Evolutionary conservation across 1,284 basidiomycete genomes (phyloP), one percentile per base, ranked within the genome.

Genomic region (Apiotrichum domesticum): DNA sequence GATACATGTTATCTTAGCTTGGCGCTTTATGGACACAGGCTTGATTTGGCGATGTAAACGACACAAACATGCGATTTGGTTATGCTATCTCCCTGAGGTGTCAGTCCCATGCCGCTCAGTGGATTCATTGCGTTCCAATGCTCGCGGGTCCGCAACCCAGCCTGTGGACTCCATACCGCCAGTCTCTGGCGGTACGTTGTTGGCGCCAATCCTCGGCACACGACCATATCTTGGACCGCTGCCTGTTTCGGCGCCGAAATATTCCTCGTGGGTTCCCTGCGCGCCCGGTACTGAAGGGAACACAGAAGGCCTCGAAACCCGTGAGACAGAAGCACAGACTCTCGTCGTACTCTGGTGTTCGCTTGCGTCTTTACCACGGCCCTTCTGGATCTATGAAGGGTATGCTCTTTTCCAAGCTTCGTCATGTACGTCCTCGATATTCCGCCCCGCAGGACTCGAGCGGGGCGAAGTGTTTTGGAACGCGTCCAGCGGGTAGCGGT

Each of bases 341-440:
- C 33, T 14, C 33, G 13, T 11, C 32, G 4, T 14, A 13, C 32
- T 37, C 46, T 10, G 29, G 29, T 61, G 53, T 61, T 1, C 37
- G 57, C 59, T 46, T 46, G 53, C 55, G 57, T 55, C 62, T 63
- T 63, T 63, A 54, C 57, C 53, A 45, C 52, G 53, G 32, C 53
- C 35, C 54, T 32, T 35, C 42, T 43, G 41, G 8, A 14, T 54
- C 58, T 51, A 41, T 10, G 42, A 35, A 52, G 47, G 49, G 51
- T 49, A 15, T 51, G 56, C 45, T 58, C 52, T 56, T 56, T 56
- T 45, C 56, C 60, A 32, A 51, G 43, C 54, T 15, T n/a, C 32
- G 41, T 29, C 46, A 8, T 64, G 57, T 64, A 59, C 63, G 63
- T 64, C 57, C 60, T 57, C 54, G 59, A 57, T 58, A 62, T 57